A percentile compares a stretch with the other conserved stretches of the same genome.
phyloP scores from a whole-genome alignment of 2,329 filamentous ascomycete species.

The Phyllosticta ampelicida region DNA sequence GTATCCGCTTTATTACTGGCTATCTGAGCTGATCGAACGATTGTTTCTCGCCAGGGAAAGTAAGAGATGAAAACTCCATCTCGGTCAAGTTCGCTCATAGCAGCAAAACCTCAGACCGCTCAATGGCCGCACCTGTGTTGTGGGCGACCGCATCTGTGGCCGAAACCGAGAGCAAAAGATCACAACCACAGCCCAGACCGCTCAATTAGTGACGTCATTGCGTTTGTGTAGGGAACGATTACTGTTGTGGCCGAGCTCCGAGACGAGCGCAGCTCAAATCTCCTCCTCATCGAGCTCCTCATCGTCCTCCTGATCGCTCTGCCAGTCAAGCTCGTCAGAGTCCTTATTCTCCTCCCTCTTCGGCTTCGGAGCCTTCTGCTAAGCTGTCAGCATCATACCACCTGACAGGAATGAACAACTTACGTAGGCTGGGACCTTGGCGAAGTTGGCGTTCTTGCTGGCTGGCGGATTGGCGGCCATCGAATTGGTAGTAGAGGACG shows the following conservation, averaged over 20 bases:
- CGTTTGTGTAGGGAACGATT: too few relatives aligned
- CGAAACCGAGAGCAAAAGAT: too few relatives aligned
- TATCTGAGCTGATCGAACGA: too few relatives aligned
- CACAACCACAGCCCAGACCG: too few relatives aligned
- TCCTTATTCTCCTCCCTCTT: background rate
- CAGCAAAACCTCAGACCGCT: too few relatives aligned
- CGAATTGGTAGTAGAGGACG: slow-evolving; percentile 13
- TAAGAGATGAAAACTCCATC: too few relatives aligned
- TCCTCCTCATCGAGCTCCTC: slow-evolving; percentile 30
- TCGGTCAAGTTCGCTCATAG: too few relatives aligned
- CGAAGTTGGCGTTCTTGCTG: slow-evolving; percentile 17
- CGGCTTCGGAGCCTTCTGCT: background rate
- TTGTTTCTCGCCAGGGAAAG: too few relatives aligned
- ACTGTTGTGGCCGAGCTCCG: too few relatives aligned
- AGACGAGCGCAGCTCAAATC: background rate
- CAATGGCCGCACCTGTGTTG: too few relatives aligned
- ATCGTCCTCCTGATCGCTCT: slow-evolving; percentile 22
- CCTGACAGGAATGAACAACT: background rate
- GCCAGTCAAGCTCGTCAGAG: background rate
- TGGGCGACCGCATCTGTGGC: too few relatives aligned
- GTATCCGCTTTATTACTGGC: too few relatives aligned
- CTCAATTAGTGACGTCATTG: background rate
- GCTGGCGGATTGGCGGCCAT: background rate
- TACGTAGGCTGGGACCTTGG: slow-evolving; percentile 24
- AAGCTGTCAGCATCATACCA: background rate